Evolutionary conservation across 805 yeast genomes (phyloP), one percentile per base, ranked within the genome.

Genomic region (Torulaspora delbrueckii): DNA sequence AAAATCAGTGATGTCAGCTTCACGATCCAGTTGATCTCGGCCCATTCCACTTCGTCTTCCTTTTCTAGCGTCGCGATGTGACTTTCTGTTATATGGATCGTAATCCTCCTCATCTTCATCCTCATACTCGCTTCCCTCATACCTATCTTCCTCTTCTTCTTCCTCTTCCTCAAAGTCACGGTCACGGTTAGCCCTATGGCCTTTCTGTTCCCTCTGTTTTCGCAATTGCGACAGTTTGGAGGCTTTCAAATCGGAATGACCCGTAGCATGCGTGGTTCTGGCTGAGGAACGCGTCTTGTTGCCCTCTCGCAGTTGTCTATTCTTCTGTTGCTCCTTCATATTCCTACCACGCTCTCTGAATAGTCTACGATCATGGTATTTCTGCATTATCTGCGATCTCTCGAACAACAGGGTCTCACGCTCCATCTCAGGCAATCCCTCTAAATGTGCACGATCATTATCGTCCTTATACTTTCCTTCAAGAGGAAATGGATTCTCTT

Each of bases 351-450:
- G 84, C 62, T 87, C 83, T 24, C 86, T 88, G 58, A 95, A 79
- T 57, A 84, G 82, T 63, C 78, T 78, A 60, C 88, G 80, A 68
- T 93, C 98, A 48, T 86, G 82, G 67, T 74, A 90, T 54, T 85
- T 81, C 65, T 91, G 96, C 81, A 87, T 78, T 51, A 86, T 95
- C 67, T 89, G 96, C 7, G 87, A 79, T 67, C 99, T 86, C 46
- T 91, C 98, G 57, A 87, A 93, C 45, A 93, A 75, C 45, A 89
- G 79, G 56, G 85, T 82, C 71, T 93, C 99, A 60, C 98, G 84
- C 59, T 86, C 86, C 65, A 93, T 79, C 72, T 93, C 99, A 45
- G 91, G 95, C 81, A 93, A 76, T 0, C 73, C 62, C 39, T 75
- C 81, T 59, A 86, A 71, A 44, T 71, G 66, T 1, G 70, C 79